Evolutionary conservation across 1,139 yeast species (phyloP).

Genomic region (Blastobotrys apis): DNA sequence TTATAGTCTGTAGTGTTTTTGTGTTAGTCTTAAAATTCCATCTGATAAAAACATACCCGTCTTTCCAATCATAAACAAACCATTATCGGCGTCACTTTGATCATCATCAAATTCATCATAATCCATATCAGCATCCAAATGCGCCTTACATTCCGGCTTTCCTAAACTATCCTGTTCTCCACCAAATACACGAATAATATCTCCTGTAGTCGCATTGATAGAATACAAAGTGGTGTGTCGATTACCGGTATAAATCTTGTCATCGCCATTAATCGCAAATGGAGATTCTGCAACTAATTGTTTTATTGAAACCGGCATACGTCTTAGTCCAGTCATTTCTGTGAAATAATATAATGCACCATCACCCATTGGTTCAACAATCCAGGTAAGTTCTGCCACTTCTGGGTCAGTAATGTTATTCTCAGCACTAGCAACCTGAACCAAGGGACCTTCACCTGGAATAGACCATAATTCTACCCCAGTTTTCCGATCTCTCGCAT

Average conservation of each 20-base stretch:
- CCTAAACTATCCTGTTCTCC: constrained; percentile 43
- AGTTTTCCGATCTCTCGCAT: constrained; percentile 71
- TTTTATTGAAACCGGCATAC: constrained; percentile 75
- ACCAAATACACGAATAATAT: constrained; percentile 57
- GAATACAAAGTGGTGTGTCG: constrained; percentile 73
- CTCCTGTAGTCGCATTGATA: constrained; percentile 72
- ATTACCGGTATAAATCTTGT: constrained; percentile 84
- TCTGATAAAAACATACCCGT: constrained; percentile 26
- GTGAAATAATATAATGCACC: constrained; percentile 86
- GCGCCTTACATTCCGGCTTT: constrained; percentile 23
- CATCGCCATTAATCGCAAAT: constrained; percentile 60
- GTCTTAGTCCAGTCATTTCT: constrained; percentile 70
- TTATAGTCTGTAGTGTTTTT: constrained; percentile 42
- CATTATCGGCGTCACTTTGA: constrained; percentile 24
- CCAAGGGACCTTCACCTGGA: constrained; percentile 42
- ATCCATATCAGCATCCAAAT: constrained; percentile 13
- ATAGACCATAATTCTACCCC: constrained; percentile 81
- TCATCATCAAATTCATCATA: constrained; percentile 23
- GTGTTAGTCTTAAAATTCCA: neutral
- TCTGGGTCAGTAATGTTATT: constrained; percentile 23
- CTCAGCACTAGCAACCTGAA: constrained; percentile 25
- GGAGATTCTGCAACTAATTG: constrained; percentile 83
- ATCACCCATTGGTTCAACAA: constrained; percentile 85
- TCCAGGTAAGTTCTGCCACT: constrained; percentile 51
- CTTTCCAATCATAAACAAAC: constrained; percentile 37